These are phyloP conservation scores for Cokeromyces recurvatus DNA, from an alignment of 371 early-diverging fungal genomes.

Conservation along the genomic window DNA sequence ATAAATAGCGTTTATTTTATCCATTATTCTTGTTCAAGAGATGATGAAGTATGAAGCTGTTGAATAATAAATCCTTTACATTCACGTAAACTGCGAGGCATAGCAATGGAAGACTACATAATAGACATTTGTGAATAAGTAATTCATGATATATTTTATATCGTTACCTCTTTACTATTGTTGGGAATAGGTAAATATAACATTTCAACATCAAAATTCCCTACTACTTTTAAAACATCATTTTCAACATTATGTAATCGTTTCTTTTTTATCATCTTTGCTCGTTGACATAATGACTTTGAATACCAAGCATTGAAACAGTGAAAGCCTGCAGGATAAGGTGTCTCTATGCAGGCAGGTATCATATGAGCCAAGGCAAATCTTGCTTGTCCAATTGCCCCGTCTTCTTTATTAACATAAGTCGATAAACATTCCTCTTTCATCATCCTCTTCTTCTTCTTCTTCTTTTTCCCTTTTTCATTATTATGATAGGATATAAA, in stretches of 20 bases:
- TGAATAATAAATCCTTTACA: constrained; percentile 5
- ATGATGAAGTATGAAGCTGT: not conserved
- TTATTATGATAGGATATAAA: too few relatives aligned
- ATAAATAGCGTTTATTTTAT: too few relatives aligned
- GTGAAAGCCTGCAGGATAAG: constrained; percentile 37
- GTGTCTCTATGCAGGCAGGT: constrained; percentile 30
- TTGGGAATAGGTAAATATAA: constrained; percentile 26
- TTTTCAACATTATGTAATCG: constrained; percentile 5
- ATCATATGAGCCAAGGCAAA: constrained; percentile 40
- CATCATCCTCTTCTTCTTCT: constrained; percentile 22
- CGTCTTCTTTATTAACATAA: constrained; percentile 42
- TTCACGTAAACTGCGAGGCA: constrained; percentile 16
- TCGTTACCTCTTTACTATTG: too few relatives aligned
- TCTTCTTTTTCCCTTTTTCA: too few relatives aligned
- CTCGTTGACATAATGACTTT: not conserved
- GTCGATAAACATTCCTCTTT: constrained; percentile 28
- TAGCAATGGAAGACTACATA: too few relatives aligned
- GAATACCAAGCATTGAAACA: constrained; percentile 44
- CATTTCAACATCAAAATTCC: constrained; percentile 34
- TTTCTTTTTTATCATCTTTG: constrained; percentile 7
- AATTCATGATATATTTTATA: too few relatives aligned
- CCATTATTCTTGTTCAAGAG: too few relatives aligned
- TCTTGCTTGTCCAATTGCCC: constrained; percentile 38
- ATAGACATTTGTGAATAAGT: too few relatives aligned
- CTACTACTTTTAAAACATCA: constrained; percentile 27